Evolutionary conservation across 2,329 filamentous ascomycete species (phyloP).

Genomic region (Paecilomyces sp.): DNA sequence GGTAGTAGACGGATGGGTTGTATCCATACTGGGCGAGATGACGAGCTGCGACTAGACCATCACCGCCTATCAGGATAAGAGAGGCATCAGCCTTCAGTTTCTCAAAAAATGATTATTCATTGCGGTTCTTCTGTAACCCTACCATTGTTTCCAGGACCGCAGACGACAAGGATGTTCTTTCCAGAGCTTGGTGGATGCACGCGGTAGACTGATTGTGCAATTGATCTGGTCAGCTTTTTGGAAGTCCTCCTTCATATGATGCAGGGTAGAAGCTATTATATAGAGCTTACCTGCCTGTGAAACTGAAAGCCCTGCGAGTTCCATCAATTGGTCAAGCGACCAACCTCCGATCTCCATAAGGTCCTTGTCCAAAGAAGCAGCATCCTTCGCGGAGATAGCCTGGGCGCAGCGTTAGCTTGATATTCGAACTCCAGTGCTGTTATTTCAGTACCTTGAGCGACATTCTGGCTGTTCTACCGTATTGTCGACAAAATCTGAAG

Average conservation of each 20-base stretch:
- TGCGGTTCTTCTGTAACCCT: slow-evolving; percentile 4
- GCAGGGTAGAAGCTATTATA: neutral
- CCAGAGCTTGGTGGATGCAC: slow-evolving; percentile 71
- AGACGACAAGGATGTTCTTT: slow-evolving; percentile 73
- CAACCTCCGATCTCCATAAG: slow-evolving; percentile 84
- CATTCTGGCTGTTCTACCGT: slow-evolving; percentile 28
- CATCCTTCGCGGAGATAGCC: slow-evolving; percentile 83
- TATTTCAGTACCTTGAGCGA: slow-evolving; percentile 29
- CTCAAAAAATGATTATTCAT: neutral
- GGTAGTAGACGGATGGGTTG: slow-evolving; percentile 80
- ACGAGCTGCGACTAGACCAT: slow-evolving; percentile 87
- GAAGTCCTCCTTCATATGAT: neutral
- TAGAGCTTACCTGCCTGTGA: slow-evolving; percentile 66
- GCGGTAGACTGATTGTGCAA: slow-evolving; percentile 59
- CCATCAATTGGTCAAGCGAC: slow-evolving; percentile 95
- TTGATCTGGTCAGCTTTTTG: neutral
- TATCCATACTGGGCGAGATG: slow-evolving; percentile 93
- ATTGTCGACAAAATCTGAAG: slow-evolving; percentile 12
- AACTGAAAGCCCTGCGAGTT: slow-evolving; percentile 85
- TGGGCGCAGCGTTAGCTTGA: slow-evolving; percentile 27
- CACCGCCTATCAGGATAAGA: slow-evolving; percentile 57
- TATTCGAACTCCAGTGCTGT: neutral
- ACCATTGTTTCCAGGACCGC: slow-evolving; percentile 69
- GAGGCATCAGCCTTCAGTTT: neutral
- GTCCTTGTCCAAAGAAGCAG: slow-evolving; percentile 82